Percentiles rank a stretch among this genome's conserved stretches.
Conservation (phyloP, 192 early-diverging fungal genomes). For the Backusella luteola region DNA sequence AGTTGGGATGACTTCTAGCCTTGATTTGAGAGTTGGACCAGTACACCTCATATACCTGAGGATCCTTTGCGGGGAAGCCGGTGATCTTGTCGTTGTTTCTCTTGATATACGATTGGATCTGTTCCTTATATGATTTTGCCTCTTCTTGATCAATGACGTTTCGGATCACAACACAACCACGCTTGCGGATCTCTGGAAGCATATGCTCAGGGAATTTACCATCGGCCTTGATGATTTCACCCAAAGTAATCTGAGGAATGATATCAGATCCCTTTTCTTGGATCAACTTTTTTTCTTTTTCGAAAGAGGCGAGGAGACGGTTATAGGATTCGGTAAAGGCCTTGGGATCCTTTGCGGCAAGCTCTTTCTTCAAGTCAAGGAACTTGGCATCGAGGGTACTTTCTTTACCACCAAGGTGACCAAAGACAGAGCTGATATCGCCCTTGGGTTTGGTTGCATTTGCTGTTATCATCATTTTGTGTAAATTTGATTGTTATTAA, state of each 20-base stretch:
- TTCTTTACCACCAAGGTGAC: slow-evolving; percentile 18
- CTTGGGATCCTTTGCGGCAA: not conserved
- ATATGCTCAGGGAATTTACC: slow-evolving; percentile 24
- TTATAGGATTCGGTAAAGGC: slow-evolving; percentile 7
- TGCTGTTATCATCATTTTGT: not conserved
- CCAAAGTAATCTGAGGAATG: slow-evolving; percentile 21
- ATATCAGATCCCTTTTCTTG: slow-evolving; percentile 18
- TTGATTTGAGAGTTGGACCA: slow-evolving; percentile 28
- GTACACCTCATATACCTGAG: slow-evolving; percentile 32
- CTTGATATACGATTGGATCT: slow-evolving; percentile 22
- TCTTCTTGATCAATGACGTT: slow-evolving; percentile 17
- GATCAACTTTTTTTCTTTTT: slow-evolving; percentile 24
- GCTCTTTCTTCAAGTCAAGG: slow-evolving; percentile 21
- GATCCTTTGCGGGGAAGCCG: slow-evolving; percentile 12
- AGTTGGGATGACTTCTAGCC: slow-evolving; percentile 24
- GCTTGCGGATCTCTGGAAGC: slow-evolving; percentile 18
- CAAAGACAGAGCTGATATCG: slow-evolving; percentile 26
- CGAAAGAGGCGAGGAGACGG: slow-evolving; percentile 7
- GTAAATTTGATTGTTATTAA: too few species aligned
- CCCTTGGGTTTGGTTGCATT: slow-evolving; percentile 15
- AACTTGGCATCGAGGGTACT: slow-evolving; percentile 22
- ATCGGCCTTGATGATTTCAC: slow-evolving; percentile 13
- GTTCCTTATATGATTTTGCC: slow-evolving; percentile 24
- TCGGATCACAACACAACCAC: slow-evolving; percentile 30
- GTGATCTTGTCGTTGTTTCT: not conserved